Evolutionary conservation across 306 rosid species (phyloP), one percentile per base, ranked within the genome.

Genomic region (Abrus precatorius): DNA sequence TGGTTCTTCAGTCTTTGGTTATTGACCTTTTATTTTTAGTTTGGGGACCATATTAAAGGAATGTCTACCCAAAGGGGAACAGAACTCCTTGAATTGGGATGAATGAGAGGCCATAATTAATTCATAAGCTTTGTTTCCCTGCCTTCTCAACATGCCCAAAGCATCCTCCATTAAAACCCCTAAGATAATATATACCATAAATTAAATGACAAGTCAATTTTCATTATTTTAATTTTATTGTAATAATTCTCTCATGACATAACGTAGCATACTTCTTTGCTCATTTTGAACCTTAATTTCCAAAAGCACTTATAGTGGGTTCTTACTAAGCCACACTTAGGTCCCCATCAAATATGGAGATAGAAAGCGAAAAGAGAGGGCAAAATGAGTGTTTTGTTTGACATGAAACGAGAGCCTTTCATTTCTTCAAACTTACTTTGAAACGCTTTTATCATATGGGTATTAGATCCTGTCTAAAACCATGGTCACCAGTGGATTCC

Each of bases 61-160:
- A 83, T 89, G 94, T 89, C 93, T 30, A 71, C 86, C 74, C 86
- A 91, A 92, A 87, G 96, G 59, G 86, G 54, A 86, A 87, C 96
- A 92, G 1, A 72, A 48, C 74, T 54, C 89, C 94, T 87, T 84
- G 78, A 64, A 59, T 75, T 89, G 62, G 76, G 86, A 89, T 86
- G 61, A 84, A 74, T 62, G 49, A 65, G 85, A 87, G 85, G 83
- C 80, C 90, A 43, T 56, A 57, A 59, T 52, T 80, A 44, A 84
- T 41, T 47, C 76, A 56, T 59, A 28, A 36, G 48, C 9, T 57
- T 7, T 82, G 80, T 69, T 72, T 77, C 69, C 32, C 69, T 73
- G 28, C 59, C 83, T 83, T 75, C 82, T 67, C 84, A 76, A 64
- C 70, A 66, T 78, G 80, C 40, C 70, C 75, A 69, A 54, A 60